A percentile compares a stretch with the other conserved stretches of the same genome.
These are phyloP conservation scores for Smallanthus sonchifolius DNA, from an alignment of 129 eudicot species.

Conservation along the genomic window DNA sequence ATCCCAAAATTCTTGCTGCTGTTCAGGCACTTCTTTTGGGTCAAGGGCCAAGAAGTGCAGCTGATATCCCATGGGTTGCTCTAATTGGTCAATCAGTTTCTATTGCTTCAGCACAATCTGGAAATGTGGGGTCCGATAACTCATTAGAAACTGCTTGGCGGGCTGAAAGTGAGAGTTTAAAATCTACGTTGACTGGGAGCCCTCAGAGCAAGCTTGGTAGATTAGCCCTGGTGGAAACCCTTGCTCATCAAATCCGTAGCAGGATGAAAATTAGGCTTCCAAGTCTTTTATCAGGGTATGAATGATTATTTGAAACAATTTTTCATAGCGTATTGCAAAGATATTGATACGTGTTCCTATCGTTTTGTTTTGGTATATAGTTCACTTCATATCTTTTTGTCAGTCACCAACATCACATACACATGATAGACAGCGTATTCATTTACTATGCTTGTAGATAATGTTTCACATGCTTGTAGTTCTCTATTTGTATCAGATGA, in stretches of 20 bases:
- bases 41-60: conserved; percentile 94
- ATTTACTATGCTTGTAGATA: neutral
- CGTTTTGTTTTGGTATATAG: neutral
- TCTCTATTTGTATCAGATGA: neutral
- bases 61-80: conserved; percentile 95
- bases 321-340: neutral
- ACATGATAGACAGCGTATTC: neutral
- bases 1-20: conserved; percentile 94
- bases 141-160: conserved; percentile 98
- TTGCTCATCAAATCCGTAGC: conserved; percentile 84
- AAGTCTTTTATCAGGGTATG: conserved; percentile 93
- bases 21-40: conserved; percentile 94
- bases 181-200: conserved; percentile 86
- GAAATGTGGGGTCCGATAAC: conserved; percentile 80
- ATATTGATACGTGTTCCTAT: neutral
- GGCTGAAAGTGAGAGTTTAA: conserved; percentile 94
- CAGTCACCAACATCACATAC: neutral
- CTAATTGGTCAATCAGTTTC: conserved; percentile 95
- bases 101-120: conserved; percentile 90
- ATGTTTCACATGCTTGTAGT: neutral
- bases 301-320: conserved; percentile 1
- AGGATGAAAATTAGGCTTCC: conserved; percentile 96
- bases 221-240: conserved; percentile 88
- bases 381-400: neutral
- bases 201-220: conserved; percentile 97